Percentiles rank a stretch among this genome's conserved stretches.
phyloP scores from a whole-genome alignment of 345 rosid species.

The Citropsis articulata region DNA sequence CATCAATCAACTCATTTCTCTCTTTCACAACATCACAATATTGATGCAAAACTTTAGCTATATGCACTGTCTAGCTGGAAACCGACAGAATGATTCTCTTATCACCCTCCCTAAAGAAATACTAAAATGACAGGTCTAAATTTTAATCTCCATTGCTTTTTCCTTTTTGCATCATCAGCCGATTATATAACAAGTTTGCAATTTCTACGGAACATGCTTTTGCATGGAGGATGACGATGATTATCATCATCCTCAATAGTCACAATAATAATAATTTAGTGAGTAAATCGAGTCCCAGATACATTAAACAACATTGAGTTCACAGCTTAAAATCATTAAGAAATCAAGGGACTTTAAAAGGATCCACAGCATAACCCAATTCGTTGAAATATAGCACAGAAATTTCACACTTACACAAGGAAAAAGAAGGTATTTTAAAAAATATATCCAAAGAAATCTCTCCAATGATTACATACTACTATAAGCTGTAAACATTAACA shows the following conservation, averaged over 20 bases:
- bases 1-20: background rate
- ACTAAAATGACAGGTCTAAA: too few relatives aligned
- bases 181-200: background rate
- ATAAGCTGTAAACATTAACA: too few relatives aligned
- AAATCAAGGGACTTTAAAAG: background rate
- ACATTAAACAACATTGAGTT: too few relatives aligned
- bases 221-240: background rate
- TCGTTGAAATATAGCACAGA: constrained; percentile 8
- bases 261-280: too few relatives aligned
- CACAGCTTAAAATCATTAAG: background rate
- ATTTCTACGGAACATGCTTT: background rate
- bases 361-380: background rate
- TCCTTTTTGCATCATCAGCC: too few relatives aligned
- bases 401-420: constrained; percentile 26
- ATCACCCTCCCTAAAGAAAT: too few relatives aligned
- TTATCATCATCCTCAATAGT: too few relatives aligned
- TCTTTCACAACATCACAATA: background rate
- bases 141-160: too few relatives aligned
- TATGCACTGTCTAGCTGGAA: background rate
- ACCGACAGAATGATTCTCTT: too few relatives aligned
- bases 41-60: background rate
- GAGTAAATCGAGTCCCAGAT: too few relatives aligned
- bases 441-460: too few relatives aligned
- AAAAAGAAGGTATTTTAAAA: constrained; percentile 10
- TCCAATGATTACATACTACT: too few relatives aligned